Evolutionary conservation across 495 filamentous ascomycete species (phyloP), one percentile per base, ranked within the genome.

Genomic region (Tetracladium setigerum): DNA sequence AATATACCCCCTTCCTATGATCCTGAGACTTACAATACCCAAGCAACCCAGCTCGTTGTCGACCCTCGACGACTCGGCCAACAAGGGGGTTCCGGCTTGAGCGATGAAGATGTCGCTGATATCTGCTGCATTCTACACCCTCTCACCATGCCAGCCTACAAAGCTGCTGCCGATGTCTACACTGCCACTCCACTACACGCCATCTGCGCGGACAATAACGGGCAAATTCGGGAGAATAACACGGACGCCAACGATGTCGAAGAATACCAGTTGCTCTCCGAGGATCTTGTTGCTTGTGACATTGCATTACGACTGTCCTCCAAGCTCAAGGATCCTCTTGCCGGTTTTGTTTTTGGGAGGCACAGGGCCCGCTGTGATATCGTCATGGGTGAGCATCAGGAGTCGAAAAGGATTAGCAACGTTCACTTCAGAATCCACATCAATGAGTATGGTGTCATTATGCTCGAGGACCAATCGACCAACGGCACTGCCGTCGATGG

Each of bases 81-180:
- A 51, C 81, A 84, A 56, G 82, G 79, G 52, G 40, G 45, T 32
- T 91, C 89, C 16, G 86, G 84, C 19, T 75, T 92, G 11, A 82
- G 74, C 40, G 85, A 88, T 35, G 68, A 87, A 49, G 90, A 95
- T 56, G 73, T 89, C 24, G 72, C 86, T 24, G 91, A 95, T 55
- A 86, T 96, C 50, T 77, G 96, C 41, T 94, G 87, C 65, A 83
- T 95, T 38, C 75, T 98, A 4, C 80, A 92, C 48, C 91, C 92
- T 2, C 77, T 76, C 41, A 86, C 89, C 0, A 72, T 76, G 33
- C 70, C 75, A 6, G 89, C 92, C 2, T 79, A 79, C 54, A 64
- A 69, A 44, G 83, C 86, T 39, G 81, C 95, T 12, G 63, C 67
- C 34, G 55, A 63, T 0, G 73, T 84, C 37, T 75, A 74, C 17